A percentile compares a stretch with the other conserved stretches of the same genome.
phyloP scores from a whole-genome alignment of 345 rosid genomes.

The Syzygium jambos region DNA sequence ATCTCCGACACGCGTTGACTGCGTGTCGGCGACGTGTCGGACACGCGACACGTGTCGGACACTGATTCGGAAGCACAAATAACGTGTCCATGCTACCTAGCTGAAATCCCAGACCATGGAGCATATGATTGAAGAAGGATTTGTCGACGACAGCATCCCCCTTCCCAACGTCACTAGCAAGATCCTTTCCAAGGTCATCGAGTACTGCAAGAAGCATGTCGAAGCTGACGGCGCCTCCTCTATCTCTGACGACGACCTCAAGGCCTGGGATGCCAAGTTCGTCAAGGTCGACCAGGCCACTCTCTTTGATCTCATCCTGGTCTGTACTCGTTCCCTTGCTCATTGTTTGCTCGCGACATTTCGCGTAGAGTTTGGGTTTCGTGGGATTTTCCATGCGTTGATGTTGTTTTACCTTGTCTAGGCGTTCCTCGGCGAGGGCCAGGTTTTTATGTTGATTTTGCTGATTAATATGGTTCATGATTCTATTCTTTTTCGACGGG shows the following conservation, averaged over 20 bases:
- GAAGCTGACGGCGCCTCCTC: slow-evolving; percentile 23
- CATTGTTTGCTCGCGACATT: neutral
- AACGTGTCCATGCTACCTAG: too few species aligned
- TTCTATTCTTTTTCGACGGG: neutral
- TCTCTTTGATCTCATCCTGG: slow-evolving; percentile 62
- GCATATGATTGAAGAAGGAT: slow-evolving; percentile 59
- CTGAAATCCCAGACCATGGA: slow-evolving; percentile 50
- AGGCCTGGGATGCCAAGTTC: slow-evolving; percentile 51
- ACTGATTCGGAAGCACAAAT: too few species aligned
- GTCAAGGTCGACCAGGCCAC: slow-evolving; percentile 46
- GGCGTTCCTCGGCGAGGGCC: neutral
- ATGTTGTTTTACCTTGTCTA: neutral
- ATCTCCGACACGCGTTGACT: too few species aligned
- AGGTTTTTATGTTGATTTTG: neutral
- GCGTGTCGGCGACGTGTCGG: too few species aligned
- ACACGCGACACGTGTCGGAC: too few species aligned
- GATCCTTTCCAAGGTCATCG: slow-evolving; percentile 57
- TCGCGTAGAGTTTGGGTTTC: neutral
- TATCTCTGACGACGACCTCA: slow-evolving; percentile 22
- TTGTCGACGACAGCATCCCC: slow-evolving; percentile 39
- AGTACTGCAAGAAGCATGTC: slow-evolving; percentile 70
- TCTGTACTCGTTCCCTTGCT: slow-evolving; percentile 1
- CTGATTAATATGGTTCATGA: neutral
- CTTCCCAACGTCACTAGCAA: slow-evolving; percentile 56
- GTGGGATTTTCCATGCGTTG: neutral